Evolutionary conservation across 2,329 filamentous ascomycete species (phyloP), one percentile per base, ranked within the genome.

Genomic region (Diaporthe vaccinii): DNA sequence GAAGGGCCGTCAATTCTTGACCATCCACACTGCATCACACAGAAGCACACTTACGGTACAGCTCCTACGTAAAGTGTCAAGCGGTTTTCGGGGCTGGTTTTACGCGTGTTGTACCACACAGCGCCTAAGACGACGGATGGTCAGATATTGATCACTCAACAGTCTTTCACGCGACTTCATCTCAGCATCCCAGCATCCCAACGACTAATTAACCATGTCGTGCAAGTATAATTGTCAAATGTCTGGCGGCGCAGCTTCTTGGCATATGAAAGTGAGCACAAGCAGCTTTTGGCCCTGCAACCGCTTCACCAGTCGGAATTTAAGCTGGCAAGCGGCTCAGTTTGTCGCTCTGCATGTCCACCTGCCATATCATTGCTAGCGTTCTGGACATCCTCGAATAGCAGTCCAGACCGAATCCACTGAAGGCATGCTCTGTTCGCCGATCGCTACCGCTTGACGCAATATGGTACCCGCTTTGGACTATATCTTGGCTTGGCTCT

Each of bases 401-500:
- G 46, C 20, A 53, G 28, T 25, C 44, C n/a, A 39, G 44, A 25
- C 44, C 28, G 20, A 51, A 25, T 46, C 62, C 44, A 36, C 62
- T 34, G 20, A 39, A 25, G 31, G 2, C 22, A n/a, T 36, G 34
- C 44, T 67, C 17, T 51, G 22, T 28, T n/a, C 31, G 46, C 28
- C 62, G 46, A 68, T 68, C 62, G 1, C 14, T 53, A 25, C 62
- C 28, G 22, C 9, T 36, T 53, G 62, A 2, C 22, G 44, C 31
- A 36, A 34, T 25, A 25, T n/a, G 22, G 31, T 51, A 49, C 22
- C 62, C 62, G 44, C 62, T 68, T 68, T 51, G 12, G 62, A 68
- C 31, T 53, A 68, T 39, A 68, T 68, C 8, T 36, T 39, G 62
- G 46, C 62, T 68, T 68, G 62, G 44, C 62, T 12, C 20, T 51